Base-by-base conservation (phyloP, 108 stramenopile genomes). In the Parietichytrium sp. region DNA sequence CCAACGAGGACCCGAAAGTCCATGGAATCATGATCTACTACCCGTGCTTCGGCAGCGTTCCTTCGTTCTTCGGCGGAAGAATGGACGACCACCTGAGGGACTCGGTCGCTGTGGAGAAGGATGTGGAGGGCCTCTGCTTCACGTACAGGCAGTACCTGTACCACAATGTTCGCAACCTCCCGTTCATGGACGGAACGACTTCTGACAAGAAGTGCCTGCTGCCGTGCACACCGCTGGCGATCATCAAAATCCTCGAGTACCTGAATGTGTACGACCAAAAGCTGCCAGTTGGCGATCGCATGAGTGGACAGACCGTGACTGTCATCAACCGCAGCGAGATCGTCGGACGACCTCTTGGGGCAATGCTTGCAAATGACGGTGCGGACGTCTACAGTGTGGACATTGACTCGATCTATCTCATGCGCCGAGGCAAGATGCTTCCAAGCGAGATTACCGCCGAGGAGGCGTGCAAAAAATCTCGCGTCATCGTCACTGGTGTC, bases 21-120 rank as follows among this genome's bases (percentile, higher is more conserved):
- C 95, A 95, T 83, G 97, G 97, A 30, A 95, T 98, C 54, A 95
- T 98, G 82, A 95, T 98, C 16, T 98, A 98, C 84, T 98, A 98
- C 87, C 97, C 97, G 49, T 95, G 96, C 79, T 98, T 98, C 82
- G 97, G 96, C 12, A 92, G 93, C 54, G 91, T 92, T 27, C 95
- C 95, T 55, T 93, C 92, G 18, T 98, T 95, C 81, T 93, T 87
- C 52, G 97, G 97, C 15, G 94, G 91, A 26, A 89, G 89, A 81
- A 95, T 96, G 84, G 97, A 98, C 86, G 97, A 98, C 86, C 96
- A 96, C 83, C 85, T 98, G n/a, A 89, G 97, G 48, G 97, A 98
- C 85, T 86, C 90, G 7, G 93, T 98, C 15, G 92, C 93, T 38
- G 55, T 89, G 78, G 88, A 93, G 82, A 95, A 95, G 84, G 97